Evolutionary conservation across 2,329 filamentous ascomycete genomes (phyloP).

Genomic region (Colletotrichum lentis): DNA sequence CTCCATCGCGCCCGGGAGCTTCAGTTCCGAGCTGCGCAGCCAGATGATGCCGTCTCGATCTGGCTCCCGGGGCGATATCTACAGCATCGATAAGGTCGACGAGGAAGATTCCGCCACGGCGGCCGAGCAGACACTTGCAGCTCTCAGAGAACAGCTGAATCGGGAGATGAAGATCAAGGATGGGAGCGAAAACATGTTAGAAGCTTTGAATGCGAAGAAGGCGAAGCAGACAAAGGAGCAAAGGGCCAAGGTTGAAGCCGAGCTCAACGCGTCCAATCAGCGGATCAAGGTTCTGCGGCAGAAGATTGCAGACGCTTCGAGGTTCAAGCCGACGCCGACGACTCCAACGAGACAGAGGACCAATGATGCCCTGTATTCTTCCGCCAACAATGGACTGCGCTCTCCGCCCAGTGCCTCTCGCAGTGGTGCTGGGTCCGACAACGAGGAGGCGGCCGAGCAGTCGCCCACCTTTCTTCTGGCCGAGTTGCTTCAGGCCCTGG

Average conservation of each 20-base stretch:
- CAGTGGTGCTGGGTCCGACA: constrained; percentile 66
- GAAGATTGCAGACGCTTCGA: constrained; percentile 68
- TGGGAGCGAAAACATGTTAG: constrained; percentile 96
- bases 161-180: constrained; percentile 98
- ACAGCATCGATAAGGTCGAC: constrained; percentile 65
- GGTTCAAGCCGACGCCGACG: constrained; percentile 55
- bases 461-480: constrained; percentile 91
- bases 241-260: constrained; percentile 79
- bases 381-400: constrained; percentile 54
- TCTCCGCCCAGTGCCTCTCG: constrained; percentile 66
- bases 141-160: constrained; percentile 84
- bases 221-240: constrained; percentile 94
- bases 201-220: constrained; percentile 93
- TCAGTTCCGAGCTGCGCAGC: constrained; percentile 85
- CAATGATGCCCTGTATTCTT: constrained; percentile 55
- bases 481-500: constrained; percentile 88
- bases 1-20: constrained; percentile 79
- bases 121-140: constrained; percentile 76
- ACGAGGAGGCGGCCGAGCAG: constrained; percentile 73
- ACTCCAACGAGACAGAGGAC: constrained; percentile 64
- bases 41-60: constrained; percentile 72
- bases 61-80: constrained; percentile 64
- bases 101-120: constrained; percentile 66
- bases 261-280: constrained; percentile 87
- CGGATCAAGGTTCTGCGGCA: constrained; percentile 69